Conservation (phyloP, 2,329 filamentous ascomycete genomes). For the Lachnellula suecica region DNA sequence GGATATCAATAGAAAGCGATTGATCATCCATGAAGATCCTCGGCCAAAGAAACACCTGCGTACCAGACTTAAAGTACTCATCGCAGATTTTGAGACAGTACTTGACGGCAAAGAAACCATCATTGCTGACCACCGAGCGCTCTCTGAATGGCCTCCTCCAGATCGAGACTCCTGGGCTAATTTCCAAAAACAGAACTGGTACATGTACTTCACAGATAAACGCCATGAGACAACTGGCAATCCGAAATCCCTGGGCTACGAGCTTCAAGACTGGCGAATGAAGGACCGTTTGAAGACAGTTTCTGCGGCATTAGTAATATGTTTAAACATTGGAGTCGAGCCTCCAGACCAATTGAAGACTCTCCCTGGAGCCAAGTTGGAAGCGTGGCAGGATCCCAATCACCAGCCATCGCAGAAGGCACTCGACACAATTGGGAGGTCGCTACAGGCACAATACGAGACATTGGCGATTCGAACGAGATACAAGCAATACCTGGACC, state of each 20-base stretch:
- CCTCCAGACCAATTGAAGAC: conserved; percentile 97
- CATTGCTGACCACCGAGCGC: background rate
- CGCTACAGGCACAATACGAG: conserved; percentile 94
- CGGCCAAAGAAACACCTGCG: background rate
- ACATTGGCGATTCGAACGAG: conserved; percentile 91
- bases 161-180: conserved; percentile 18
- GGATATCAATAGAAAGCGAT: too few relatives aligned
- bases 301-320: conserved; percentile 89
- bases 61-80: background rate
- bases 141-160: background rate
- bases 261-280: conserved; percentile 94
- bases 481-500: conserved; percentile 95
- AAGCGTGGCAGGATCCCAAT: conserved; percentile 95
- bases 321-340: conserved; percentile 95
- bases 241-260: conserved; percentile 65
- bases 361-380: conserved; percentile 85
- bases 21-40: background rate
- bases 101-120: too few relatives aligned
- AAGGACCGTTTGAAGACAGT: conserved; percentile 95
- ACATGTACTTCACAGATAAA: conserved; percentile 99
- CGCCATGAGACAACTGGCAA: conserved; percentile 93
- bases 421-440: conserved; percentile 92
- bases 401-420: conserved; percentile 78
- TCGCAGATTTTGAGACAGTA: background rate
- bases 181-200: conserved; percentile 74